Base-by-base conservation (phyloP, 176 grass and related monocot species). In the Rhipidocladum racemiflorum region DNA sequence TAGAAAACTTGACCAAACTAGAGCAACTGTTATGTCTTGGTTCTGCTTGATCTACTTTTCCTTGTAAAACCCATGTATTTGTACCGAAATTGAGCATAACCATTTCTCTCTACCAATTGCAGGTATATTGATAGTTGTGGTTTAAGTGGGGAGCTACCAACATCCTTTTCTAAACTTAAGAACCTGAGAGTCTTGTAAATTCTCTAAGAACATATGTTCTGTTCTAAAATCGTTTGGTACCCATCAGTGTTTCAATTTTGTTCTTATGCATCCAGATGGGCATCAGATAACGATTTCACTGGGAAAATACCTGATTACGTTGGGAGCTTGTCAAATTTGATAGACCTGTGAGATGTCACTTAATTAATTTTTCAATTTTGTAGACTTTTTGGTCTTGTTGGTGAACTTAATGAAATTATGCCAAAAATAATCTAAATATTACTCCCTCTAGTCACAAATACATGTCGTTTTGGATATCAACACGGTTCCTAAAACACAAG, bases 91-190 rank as follows among this genome's bases (percentile, higher is more conserved):
- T 48, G 45, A 48, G 4, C 45, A 48, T 0, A 48, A 48, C 3
- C 3, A 48, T 48, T 48, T 4, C 13, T 76, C 21, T 66, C 23
- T 32, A 32, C 53, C 9, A 34, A 73, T 62, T 88, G 12, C 67
- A 89, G 90, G 68, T 86, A 83, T 74, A 69, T 89, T 5, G 18
- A 68, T 70, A 92, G 90, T 64, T 82, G 65, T 74, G 86, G 90
- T 40, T 74, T 85, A 42, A 79, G 65, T 5, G 90, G 86, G 40
- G 78, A 83, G 0, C 13, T 92, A 18, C 83, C 86, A 70, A 24
- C 66, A 63, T 60, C 83, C 44, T 66, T 92, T 24, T 86, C 83
- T 7, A 78, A 79, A 39, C 86, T 92, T 13, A 71, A 48, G 53
- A 86, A n/a, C 18, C 61, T 92, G 72, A 39, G 5, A 43, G 17